Percentiles rank a stretch among this genome's conserved stretches.
Evolutionary conservation across 257 asterid genomes (phyloP).

Genomic region (Solanum infundibuliforme): DNA sequence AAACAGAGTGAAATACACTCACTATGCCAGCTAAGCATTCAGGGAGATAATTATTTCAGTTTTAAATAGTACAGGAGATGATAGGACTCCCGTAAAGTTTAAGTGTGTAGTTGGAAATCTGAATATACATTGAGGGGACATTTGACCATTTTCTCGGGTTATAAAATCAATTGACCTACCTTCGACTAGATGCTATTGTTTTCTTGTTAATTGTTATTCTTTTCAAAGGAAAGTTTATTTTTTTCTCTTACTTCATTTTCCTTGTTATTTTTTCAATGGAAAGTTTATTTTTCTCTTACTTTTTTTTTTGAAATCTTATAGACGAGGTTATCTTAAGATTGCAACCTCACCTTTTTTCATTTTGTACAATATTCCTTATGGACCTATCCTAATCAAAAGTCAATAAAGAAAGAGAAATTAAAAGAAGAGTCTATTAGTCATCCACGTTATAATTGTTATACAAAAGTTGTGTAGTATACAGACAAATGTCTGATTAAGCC

Average conservation of each 20-base stretch:
- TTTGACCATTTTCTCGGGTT: no score
- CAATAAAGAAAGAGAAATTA: not conserved
- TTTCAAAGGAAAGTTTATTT: not conserved
- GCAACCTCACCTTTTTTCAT: not conserved
- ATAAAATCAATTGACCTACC: not conserved
- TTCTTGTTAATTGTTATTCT: not conserved
- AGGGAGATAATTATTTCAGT: no score
- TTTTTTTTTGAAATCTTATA: not conserved
- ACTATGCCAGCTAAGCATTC: no score
- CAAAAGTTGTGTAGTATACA: not conserved
- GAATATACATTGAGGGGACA: no score
- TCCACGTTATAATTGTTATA: not conserved
- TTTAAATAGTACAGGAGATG: no score
- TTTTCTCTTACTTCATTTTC: not conserved
- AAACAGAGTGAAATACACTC: no score
- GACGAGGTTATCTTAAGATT: not conserved
- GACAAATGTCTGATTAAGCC: not conserved
- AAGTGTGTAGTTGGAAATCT: no score
- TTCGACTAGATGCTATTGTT: not conserved
- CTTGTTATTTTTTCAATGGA: not conserved
- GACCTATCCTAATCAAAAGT: not conserved
- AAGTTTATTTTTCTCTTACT: not conserved
- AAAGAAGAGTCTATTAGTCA: conserved; percentile 1
- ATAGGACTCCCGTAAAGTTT: no score
- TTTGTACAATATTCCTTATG: not conserved